A percentile compares a stretch with the other conserved stretches of the same genome.
These are phyloP conservation scores for Hanseniaspora gamundiae DNA, from an alignment of 1,139 yeast species.

Conservation along the genomic window DNA sequence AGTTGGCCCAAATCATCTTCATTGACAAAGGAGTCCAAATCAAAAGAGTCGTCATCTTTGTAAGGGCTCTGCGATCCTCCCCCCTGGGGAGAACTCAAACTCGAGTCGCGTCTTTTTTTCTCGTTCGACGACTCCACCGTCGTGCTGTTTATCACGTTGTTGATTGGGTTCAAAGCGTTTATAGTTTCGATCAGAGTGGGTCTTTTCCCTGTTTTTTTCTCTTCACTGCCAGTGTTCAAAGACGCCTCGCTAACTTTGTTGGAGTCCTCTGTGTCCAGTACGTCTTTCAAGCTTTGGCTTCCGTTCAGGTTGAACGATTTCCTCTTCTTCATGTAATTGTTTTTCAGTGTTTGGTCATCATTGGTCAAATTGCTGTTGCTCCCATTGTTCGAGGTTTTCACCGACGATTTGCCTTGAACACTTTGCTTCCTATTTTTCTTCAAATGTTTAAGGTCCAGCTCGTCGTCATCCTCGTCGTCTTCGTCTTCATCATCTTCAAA, in stretches of 20 bases:
- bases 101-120: too few species aligned
- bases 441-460: slow-evolving; percentile 8
- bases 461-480: slow-evolving; percentile 24
- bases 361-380: background rate
- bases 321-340: background rate
- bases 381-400: too few species aligned
- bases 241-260: background rate
- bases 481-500: slow-evolving; percentile 23
- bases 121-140: too few species aligned
- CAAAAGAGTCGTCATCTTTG: slow-evolving; percentile 1
- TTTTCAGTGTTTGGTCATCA: background rate
- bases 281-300: background rate
- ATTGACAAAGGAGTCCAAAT: slow-evolving; percentile 6
- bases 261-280: background rate
- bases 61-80: too few species aligned
- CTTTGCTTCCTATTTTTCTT: too few species aligned
- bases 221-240: background rate
- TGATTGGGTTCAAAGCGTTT: background rate
- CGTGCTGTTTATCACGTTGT: background rate
- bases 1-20: slow-evolving; percentile 3
- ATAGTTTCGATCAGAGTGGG: background rate
- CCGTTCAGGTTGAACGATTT: background rate
- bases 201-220: background rate
- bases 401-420: too few species aligned
- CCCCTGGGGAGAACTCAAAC: too few species aligned